phyloP scores from a whole-genome alignment of 768 basidiomycete genomes.

The Infundibulicybe gibba region DNA sequence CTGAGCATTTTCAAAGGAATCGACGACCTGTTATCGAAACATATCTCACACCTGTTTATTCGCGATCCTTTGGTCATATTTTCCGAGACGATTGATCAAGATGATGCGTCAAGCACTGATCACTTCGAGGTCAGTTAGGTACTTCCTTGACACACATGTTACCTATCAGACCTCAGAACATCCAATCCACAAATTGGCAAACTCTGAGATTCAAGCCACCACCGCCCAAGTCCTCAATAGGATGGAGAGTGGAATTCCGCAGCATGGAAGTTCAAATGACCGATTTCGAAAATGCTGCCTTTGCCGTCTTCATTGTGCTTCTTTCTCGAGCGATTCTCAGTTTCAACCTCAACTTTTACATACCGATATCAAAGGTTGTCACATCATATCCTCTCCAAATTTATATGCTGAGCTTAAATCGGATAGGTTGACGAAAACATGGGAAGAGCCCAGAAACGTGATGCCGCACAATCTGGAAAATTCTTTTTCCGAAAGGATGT shows the following conservation, averaged over 20 bases:
- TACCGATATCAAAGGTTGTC: slow-evolving; percentile 91
- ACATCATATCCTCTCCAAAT: background rate
- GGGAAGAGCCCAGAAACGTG: slow-evolving; percentile 81
- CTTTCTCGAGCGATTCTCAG: slow-evolving; percentile 90
- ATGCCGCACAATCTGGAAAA: slow-evolving; percentile 67
- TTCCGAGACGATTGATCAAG: slow-evolving; percentile 89
- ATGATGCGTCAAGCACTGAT: slow-evolving; percentile 83
- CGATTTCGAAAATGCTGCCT: slow-evolving; percentile 98
- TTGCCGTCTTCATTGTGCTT: slow-evolving; percentile 91
- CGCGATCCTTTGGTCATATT: slow-evolving; percentile 96
- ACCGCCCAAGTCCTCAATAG: slow-evolving; percentile 87
- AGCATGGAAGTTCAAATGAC: slow-evolving; percentile 99
- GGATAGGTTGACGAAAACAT: slow-evolving; percentile 95
- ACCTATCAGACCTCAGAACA: slow-evolving; percentile 54
- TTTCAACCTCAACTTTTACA: slow-evolving; percentile 91
- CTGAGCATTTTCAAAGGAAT: slow-evolving; percentile 49
- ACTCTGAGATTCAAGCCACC: slow-evolving; percentile 98
- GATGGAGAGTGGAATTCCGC: slow-evolving; percentile 98
- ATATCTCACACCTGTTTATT: slow-evolving; percentile 94
- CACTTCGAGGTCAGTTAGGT: slow-evolving; percentile 80
- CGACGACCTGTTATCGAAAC: slow-evolving; percentile 83
- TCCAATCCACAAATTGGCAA: slow-evolving; percentile 99
- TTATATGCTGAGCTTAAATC: background rate
- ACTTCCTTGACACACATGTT: background rate
- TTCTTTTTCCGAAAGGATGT: slow-evolving; percentile 92